Base-by-base conservation (phyloP, 2,329 filamentous ascomycete genomes). In the Microsporum audouinii region DNA sequence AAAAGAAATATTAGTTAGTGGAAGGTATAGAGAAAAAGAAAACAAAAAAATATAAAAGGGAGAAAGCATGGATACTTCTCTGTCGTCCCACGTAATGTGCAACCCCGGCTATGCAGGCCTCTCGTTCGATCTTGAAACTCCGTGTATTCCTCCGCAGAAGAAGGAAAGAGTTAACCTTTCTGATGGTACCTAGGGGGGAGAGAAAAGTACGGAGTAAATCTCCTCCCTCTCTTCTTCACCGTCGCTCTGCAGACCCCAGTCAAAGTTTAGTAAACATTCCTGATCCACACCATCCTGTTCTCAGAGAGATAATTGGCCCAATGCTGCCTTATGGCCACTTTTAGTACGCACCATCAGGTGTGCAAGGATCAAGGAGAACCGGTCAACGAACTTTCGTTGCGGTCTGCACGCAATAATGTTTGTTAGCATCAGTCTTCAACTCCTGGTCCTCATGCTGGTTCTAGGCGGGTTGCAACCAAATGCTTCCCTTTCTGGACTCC, bases 31-130 rank as follows among this genome's bases (percentile, higher is more conserved):
- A 36, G 39, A 33, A 36, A 5, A 57, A 27, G 10, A 41, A 23
- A 23, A 17, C 33, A 43, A 41, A 14, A 38, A 57, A 38, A 57
- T 12, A 57, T 23, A 41, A 41, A 39, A 57, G 49, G 49, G 31
- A 36, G 49, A 55, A 55, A 34, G 49, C 49, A 34, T 55, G 49
- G 49, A 55, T 55, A 55, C 49, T 14, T 55, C 49, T 34, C 31
- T 34, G 49, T 55, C 49, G 49, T 55, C 49, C 49, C 49, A 55
- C 49, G 49, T 36, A 55, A 55, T 55, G 49, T 55, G 49, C 49
- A 55, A 55, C 49, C 49, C 49, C 56, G 56, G 39, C 56, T 43
- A 57, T 36, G 53, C 53, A 57, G 56, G 56, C n/a, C 33, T 34
- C 49, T 23, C 49, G 23, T 55, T 55, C 31, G 49, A 55, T 55